phyloP scores from a whole-genome alignment of 2,329 filamentous ascomycete species.

The Tolypocladium tundrense region DNA sequence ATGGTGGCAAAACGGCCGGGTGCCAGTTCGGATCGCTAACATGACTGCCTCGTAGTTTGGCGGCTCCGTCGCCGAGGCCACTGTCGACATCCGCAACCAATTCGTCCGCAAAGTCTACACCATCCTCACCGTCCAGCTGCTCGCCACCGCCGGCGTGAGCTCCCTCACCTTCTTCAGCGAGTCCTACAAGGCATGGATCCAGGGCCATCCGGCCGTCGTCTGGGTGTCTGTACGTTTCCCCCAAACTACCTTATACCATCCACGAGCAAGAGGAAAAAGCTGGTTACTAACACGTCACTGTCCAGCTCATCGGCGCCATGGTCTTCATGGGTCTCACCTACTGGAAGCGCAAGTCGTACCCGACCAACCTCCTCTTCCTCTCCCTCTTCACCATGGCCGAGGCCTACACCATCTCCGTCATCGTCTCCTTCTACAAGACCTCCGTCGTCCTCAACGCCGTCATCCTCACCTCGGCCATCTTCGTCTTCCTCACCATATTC shows the following conservation, averaged over 20 bases:
- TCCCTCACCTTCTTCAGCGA: conserved; percentile 76
- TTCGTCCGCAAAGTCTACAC: conserved; percentile 97
- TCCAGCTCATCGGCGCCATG: conserved; percentile 65
- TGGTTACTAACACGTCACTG: conserved; percentile 8
- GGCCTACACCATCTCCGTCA: conserved; percentile 85
- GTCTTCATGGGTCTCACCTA: conserved; percentile 79
- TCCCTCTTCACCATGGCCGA: conserved; percentile 82
- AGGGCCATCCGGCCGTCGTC: conserved; percentile 72
- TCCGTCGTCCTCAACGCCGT: conserved; percentile 83
- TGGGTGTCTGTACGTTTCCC: conserved; percentile 57
- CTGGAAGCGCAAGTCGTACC: conserved; percentile 95
- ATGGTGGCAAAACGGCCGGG: background rate
- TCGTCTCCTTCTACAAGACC: conserved; percentile 82
- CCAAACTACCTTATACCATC: background rate
- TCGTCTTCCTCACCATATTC: conserved; percentile 71
- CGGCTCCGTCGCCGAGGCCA: conserved; percentile 85
- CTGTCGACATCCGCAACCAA: conserved; percentile 90
- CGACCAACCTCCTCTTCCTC: conserved; percentile 89
- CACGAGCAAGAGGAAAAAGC: background rate
- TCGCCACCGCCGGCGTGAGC: conserved; percentile 73
- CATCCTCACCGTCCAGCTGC: conserved; percentile 89
- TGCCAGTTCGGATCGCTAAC: background rate
- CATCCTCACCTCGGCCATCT: conserved; percentile 75
- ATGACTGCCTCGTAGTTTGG: conserved; percentile 55
- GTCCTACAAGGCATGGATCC: conserved; percentile 78